Base-by-base conservation (phyloP, 2,329 filamentous ascomycete genomes). In the Epichloe festucae region DNA sequence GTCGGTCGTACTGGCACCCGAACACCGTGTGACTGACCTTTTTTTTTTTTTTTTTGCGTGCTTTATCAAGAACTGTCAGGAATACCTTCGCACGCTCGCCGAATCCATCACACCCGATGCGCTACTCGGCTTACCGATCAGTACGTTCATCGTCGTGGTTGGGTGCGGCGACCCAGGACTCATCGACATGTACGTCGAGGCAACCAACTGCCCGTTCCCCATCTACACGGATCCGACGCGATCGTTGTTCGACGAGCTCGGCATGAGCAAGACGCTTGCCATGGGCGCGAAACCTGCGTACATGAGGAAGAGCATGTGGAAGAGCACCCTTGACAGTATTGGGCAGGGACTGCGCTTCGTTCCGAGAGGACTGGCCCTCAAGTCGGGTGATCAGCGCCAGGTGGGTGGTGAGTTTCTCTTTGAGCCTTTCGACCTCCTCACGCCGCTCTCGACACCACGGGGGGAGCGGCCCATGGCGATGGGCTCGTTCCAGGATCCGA, bases 351-450 rank as follows among this genome's bases (percentile, higher is more conserved):
- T 90, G 35, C 77, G 71, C 58, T 71, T 81, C 53, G 67, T 83
- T 1, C 73, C 74, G 15, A 70, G 63, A 7, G 82, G 81, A 0
- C 67, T 84, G 47, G 79, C 75, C 5, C 69, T 78, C 54, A 82
- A 81, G 63, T 79, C 77, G 19, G 85, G 86, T 3, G 77, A 87
- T 61, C 73, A 77, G 61, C 72, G 75, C 49, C 84, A 89, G 67
- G 81, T 87, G 3, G 85, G 87, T 23, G 87, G 86, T 11, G 87
- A 90, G 68, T 87, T 89, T 55, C 64, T 90, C n/a, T 89, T 89
- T 56, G 82, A 87, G 62, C 76, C 76, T 0, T 53, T 65, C 2
- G 65, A 71, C 3, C 53, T 76, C 43, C 65, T 66, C 48, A 71
- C 71, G 14, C 74, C 73, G 0, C 63, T 75, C 11, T 55, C 65